Evolutionary conservation across 2,329 filamentous ascomycete genomes (phyloP).

Genomic region (Sphaerostilbella broomeana): DNA sequence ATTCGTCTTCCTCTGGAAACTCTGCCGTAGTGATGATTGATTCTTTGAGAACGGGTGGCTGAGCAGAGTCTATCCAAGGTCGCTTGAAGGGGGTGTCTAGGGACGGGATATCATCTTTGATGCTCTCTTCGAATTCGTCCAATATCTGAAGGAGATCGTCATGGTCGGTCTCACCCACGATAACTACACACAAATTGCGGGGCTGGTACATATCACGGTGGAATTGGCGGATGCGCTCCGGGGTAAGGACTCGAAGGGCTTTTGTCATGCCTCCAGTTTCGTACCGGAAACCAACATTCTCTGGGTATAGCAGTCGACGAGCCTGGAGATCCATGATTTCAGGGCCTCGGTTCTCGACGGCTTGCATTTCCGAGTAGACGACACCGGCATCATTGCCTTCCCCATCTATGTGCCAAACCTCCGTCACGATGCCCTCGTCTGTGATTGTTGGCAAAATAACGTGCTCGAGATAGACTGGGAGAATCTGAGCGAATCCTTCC

Average conservation of each 20-base stretch:
- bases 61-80: slow-evolving; percentile 86
- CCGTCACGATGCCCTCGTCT: slow-evolving; percentile 87
- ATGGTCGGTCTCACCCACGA: slow-evolving; percentile 89
- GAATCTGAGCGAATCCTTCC: slow-evolving; percentile 91
- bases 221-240: slow-evolving; percentile 87
- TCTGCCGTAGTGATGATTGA: slow-evolving; percentile 73
- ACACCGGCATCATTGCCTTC: slow-evolving; percentile 92
- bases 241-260: slow-evolving; percentile 74
- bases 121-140: slow-evolving; percentile 81
- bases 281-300: slow-evolving; percentile 87
- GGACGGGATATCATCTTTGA: slow-evolving; percentile 73
- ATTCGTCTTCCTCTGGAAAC: slow-evolving; percentile 96
- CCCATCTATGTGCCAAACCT: slow-evolving; percentile 93
- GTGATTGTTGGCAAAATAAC: slow-evolving; percentile 86
- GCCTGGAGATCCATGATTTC: slow-evolving; percentile 85
- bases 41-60: slow-evolving; percentile 64
- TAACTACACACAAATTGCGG: slow-evolving; percentile 83
- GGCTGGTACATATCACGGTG: slow-evolving; percentile 98
- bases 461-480: slow-evolving; percentile 94
- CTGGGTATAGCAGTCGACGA: slow-evolving; percentile 75
- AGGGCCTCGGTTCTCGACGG: slow-evolving; percentile 72
- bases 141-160: slow-evolving; percentile 71
- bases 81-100: slow-evolving; percentile 70
- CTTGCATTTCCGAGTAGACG: slow-evolving; percentile 99
- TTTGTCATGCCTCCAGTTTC: slow-evolving; percentile 99